Base-by-base conservation (phyloP, 495 filamentous ascomycete species). In the Penicillium longicatenatum region DNA sequence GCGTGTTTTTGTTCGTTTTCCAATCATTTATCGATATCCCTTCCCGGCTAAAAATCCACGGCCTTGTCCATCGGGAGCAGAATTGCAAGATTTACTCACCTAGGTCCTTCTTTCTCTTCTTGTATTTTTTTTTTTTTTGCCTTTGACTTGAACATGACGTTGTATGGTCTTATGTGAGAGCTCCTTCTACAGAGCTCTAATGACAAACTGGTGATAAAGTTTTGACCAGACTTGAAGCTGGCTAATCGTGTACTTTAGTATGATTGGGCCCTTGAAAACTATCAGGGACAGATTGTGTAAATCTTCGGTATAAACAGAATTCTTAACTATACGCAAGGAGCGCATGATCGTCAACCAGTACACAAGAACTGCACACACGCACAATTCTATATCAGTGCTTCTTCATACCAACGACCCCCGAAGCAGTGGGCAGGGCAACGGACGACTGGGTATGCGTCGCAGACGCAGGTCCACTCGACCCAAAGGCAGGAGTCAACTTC, bases 391-490 rank as follows among this genome's bases (percentile, higher is more conserved):
- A 54, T 44, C 52, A 55, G 29, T 12, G 11, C 30, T 47, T 41
- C 53, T 22, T 41, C 31, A 46, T 10, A 31, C 20, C 45, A 30
- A 35, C 54, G 12, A 37, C 30, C 16, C 45, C 26, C 26, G 41
- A 29, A 55, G 26, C 37, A 41, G 60, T 66, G 6, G 80, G 71
- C 59, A 84, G 60, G 8, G 79, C 66, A 42, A 82, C 80, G 60
- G 73, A 85, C 6, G 75, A 70, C 61, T 84, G 74, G 0, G 83
- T 85, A 68, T 86, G 83, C 30, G 83, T 87, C 7, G 82, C 77
- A 46, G 70, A 76, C 0, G 75, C 71, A 6, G 70, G 67, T 1
- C 84, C 84, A 39, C 70, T 66, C 0, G 77, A 81, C 26, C 64
- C 70, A 54, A 76, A 80, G 20, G 71, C 75, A 0, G 70, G 57